Percentiles rank a stretch among this genome's conserved stretches.
These are phyloP conservation scores for Ogataea angusta DNA, from an alignment of 805 yeast species.

Conservation along the genomic window DNA sequence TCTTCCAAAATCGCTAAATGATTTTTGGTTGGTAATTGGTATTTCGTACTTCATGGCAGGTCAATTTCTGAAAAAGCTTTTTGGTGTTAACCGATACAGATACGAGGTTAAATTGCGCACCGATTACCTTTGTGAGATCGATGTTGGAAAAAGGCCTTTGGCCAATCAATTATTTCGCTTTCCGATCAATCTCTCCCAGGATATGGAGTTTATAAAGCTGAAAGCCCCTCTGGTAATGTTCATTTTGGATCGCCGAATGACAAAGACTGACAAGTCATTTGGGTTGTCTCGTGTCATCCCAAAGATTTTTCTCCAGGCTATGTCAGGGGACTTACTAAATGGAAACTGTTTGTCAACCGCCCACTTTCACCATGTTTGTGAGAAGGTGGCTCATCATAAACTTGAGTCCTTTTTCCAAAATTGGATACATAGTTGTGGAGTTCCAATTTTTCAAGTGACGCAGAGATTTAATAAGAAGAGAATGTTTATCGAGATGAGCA, in stretches of 20 bases:
- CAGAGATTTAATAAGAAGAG: constrained; percentile 93
- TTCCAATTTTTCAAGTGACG: constrained; percentile 82
- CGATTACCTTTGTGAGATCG: constrained; percentile 67
- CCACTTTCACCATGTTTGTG: constrained; percentile 93
- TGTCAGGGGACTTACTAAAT: constrained; percentile 87
- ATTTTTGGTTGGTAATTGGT: constrained; percentile 88
- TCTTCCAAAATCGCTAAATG: constrained; percentile 73
- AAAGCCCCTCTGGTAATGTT: constrained; percentile 85
- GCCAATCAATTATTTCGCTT: constrained; percentile 63
- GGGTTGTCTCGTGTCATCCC: constrained; percentile 91
- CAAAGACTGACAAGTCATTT: constrained; percentile 91
- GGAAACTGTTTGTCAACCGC: constrained; percentile 71
- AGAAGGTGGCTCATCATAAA: constrained; percentile 84
- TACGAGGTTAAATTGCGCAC: constrained; percentile 63
- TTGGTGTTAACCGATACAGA: constrained; percentile 83
- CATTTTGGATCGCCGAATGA: constrained; percentile 87
- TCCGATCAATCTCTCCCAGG: constrained; percentile 57
- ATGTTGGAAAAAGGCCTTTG: constrained; percentile 77
- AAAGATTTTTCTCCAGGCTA: constrained; percentile 84
- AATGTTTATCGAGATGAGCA: constrained; percentile 91
- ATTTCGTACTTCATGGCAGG: constrained; percentile 79
- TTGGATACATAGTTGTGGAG: constrained; percentile 89
- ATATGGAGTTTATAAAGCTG: constrained; percentile 64
- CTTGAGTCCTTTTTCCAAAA: constrained; percentile 83
- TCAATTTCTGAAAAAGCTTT: constrained; percentile 61